A percentile compares a stretch with the other conserved stretches of the same genome.
phyloP scores from a whole-genome alignment of 805 yeast genomes.

The Starmerella gropengiesseri region DNA sequence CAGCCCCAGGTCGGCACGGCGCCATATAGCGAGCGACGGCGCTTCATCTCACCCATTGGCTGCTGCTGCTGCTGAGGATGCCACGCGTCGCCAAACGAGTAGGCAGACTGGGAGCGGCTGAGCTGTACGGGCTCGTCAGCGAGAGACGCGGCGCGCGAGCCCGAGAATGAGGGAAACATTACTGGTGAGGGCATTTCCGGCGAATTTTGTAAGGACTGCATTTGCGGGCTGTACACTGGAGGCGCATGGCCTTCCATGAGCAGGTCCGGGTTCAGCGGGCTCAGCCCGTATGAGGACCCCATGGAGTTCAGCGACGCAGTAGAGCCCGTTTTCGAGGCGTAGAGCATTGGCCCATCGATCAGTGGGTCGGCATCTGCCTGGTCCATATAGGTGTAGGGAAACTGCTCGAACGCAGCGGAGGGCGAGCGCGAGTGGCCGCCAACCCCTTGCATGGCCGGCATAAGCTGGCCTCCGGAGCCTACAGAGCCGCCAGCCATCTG shows the following conservation, averaged over 20 bases:
- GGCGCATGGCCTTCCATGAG: slow-evolving; percentile 3
- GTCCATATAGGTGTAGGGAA: not conserved
- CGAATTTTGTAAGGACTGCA: slow-evolving; percentile 9
- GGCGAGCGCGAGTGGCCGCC: no score
- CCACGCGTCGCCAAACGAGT: slow-evolving; percentile 5
- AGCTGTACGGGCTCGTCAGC: slow-evolving; percentile 9
- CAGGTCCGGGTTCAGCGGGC: slow-evolving; percentile 5
- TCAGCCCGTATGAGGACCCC: slow-evolving; percentile 5
- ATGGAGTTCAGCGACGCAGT: slow-evolving; percentile 9
- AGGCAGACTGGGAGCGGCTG: slow-evolving; percentile 10
- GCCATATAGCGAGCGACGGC: slow-evolving; percentile 18
- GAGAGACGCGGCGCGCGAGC: not conserved
- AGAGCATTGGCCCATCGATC: not conserved
- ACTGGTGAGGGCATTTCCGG: slow-evolving; percentile 8
- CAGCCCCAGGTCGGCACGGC: slow-evolving; percentile 13
- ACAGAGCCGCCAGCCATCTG: no score
- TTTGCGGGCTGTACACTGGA: slow-evolving; percentile 4
- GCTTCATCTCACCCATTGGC: slow-evolving; percentile 9
- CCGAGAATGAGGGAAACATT: not conserved
- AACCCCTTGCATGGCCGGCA: slow-evolving; percentile 1
- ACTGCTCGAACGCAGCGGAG: no score
- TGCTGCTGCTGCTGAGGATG: not conserved
- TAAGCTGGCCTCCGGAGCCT: slow-evolving; percentile 5
- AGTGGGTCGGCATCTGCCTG: not conserved
- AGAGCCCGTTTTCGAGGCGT: slow-evolving; percentile 3